These are phyloP conservation scores for Nannizziopsis barbatae DNA, from an alignment of 2,329 filamentous ascomycete genomes.

Conservation along the genomic window DNA sequence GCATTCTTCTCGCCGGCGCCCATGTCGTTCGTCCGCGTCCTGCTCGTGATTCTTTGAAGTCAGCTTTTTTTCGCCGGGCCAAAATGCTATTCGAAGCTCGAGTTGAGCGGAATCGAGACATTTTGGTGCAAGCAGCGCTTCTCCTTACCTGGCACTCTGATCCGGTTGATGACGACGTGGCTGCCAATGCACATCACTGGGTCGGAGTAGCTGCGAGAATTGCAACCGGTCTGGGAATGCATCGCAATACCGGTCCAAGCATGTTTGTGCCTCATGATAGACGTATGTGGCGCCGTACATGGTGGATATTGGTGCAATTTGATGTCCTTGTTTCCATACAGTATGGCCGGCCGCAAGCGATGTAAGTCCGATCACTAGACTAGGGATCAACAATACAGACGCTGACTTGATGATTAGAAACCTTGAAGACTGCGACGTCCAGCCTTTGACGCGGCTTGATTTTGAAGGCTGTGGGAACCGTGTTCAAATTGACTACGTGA, in stretches of 20 bases:
- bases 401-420: slow-evolving; percentile 23
- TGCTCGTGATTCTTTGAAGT: slow-evolving; percentile 37
- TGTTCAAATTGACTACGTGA: slow-evolving; percentile 37
- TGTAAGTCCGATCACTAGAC: slow-evolving; percentile 25
- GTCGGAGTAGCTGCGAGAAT: slow-evolving; percentile 43
- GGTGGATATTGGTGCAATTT: slow-evolving; percentile 37
- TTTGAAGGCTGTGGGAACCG: slow-evolving; percentile 39
- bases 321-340: slow-evolving; percentile 36
- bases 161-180: slow-evolving; percentile 42
- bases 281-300: slow-evolving; percentile 35
- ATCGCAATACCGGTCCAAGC: slow-evolving; percentile 34
- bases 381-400: no score
- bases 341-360: slow-evolving; percentile 43
- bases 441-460: slow-evolving; percentile 34
- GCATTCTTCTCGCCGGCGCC: slow-evolving; percentile 42
- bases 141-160: slow-evolving; percentile 48
- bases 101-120: slow-evolving; percentile 44
- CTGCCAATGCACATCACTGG: slow-evolving; percentile 45
- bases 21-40: slow-evolving; percentile 37
- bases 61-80: slow-evolving; percentile 42
- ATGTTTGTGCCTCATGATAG: slow-evolving; percentile 33
- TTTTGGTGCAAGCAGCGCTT: slow-evolving; percentile 45
- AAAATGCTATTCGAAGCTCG: slow-evolving; percentile 45
- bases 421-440: slow-evolving; percentile 43
- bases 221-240: slow-evolving; percentile 46